Percentiles rank a stretch among this genome's conserved stretches.
phyloP scores from a whole-genome alignment of 306 rosid species.

The Alnus rubra region DNA sequence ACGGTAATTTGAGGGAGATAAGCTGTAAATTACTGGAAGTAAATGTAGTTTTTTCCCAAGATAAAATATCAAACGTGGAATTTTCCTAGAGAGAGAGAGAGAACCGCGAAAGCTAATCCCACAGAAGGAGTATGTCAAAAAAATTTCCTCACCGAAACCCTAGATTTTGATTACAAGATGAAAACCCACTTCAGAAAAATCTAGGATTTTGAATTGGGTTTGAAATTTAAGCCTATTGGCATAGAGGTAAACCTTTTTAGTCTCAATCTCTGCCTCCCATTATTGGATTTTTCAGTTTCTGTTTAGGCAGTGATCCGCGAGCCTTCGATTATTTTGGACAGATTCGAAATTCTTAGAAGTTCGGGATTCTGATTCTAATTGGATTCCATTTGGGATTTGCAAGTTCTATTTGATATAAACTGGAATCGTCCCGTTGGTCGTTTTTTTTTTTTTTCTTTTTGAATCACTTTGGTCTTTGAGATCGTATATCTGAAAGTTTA shows the following conservation, averaged over 20 bases:
- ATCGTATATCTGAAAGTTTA: neutral
- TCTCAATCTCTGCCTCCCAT: neutral
- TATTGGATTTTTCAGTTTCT: neutral
- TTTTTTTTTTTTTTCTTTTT: neutral
- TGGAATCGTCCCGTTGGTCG: neutral
- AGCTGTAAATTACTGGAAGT: too few relatives aligned
- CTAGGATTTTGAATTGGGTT: constrained; percentile 6
- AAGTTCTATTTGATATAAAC: constrained; percentile 11
- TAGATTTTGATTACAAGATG: neutral
- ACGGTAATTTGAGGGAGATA: too few relatives aligned
- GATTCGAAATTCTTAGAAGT: neutral
- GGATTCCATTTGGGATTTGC: neutral
- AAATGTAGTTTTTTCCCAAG: too few relatives aligned
- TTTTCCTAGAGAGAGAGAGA: neutral
- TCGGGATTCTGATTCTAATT: neutral
- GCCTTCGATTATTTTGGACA: neutral
- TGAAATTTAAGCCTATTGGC: constrained; percentile 7
- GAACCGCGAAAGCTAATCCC: constrained; percentile 3
- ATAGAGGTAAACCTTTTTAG: neutral
- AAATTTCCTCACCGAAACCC: neutral
- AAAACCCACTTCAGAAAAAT: constrained; percentile 1
- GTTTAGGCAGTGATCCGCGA: neutral
- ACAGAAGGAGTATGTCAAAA: neutral
- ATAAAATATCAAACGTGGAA: neutral
- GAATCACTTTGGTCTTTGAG: constrained; percentile 27